These are phyloP conservation scores for Oryza rufipogon DNA, from an alignment of 176 grass and related monocot genomes.

Conservation along the genomic window DNA sequence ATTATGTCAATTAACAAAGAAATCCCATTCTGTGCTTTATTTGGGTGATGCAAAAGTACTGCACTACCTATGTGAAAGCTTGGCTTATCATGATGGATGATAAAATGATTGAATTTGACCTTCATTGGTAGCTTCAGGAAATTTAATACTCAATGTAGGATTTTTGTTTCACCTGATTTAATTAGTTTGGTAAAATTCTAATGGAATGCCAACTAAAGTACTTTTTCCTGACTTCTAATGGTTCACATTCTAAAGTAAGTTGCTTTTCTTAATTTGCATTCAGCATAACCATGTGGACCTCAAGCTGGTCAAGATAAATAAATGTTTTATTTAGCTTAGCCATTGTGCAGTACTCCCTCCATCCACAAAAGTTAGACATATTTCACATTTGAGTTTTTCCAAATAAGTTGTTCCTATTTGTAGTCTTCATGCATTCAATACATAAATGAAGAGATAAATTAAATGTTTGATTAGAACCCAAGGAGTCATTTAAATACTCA, in stretches of 20 bases:
- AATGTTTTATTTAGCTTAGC: background rate
- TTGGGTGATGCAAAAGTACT: background rate
- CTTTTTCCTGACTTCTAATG: background rate
- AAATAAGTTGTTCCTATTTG: too few relatives aligned
- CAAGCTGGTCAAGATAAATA: conserved; percentile 14
- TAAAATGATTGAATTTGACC: background rate
- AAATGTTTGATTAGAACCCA: too few relatives aligned
- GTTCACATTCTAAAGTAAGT: background rate
- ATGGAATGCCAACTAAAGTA: background rate
- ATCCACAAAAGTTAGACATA: too few relatives aligned
- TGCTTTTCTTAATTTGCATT: background rate
- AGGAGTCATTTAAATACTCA: too few relatives aligned
- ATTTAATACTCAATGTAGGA: background rate
- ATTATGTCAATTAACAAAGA: background rate
- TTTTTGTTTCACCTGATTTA: background rate
- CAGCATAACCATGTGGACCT: background rate
- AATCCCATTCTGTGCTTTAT: background rate
- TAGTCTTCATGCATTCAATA: too few relatives aligned
- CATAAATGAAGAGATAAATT: too few relatives aligned
- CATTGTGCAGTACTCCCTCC: background rate
- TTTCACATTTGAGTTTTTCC: too few relatives aligned
- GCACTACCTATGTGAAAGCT: background rate
- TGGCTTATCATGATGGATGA: background rate
- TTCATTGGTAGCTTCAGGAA: too few relatives aligned
- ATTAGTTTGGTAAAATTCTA: background rate